Evolutionary conservation across 441 rosid genomes (phyloP).

Genomic region (Adansonia gregorii): DNA sequence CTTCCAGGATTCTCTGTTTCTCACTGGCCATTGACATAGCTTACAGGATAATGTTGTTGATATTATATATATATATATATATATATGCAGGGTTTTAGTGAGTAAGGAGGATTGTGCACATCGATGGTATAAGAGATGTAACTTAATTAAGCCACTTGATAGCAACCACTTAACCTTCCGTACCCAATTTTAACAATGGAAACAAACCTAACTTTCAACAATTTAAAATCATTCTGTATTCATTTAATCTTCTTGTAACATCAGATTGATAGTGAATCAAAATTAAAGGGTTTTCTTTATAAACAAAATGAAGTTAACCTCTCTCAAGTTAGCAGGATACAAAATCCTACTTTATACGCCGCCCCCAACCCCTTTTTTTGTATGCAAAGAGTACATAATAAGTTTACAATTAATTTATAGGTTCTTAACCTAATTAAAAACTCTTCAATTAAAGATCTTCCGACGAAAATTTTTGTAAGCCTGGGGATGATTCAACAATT

Average conservation of each 20-base stretch:
- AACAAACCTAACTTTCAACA: conserved; percentile 17
- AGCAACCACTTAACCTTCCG: conserved; percentile 18
- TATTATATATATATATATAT: too few species aligned
- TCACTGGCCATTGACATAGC: too few species aligned
- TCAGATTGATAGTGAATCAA: neutral
- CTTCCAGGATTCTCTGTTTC: too few species aligned
- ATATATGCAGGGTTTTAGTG: neutral
- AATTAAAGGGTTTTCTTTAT: neutral
- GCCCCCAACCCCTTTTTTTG: neutral
- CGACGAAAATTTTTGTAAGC: neutral
- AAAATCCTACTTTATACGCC: neutral
- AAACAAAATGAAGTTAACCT: neutral
- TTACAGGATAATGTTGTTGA: too few species aligned
- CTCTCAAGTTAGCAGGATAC: neutral
- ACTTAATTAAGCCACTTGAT: conserved; percentile 17
- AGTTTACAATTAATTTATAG: neutral
- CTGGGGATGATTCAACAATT: neutral
- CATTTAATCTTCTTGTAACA: neutral
- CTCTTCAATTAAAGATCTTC: neutral
- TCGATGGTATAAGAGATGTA: neutral
- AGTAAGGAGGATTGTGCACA: neutral
- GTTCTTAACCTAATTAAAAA: neutral
- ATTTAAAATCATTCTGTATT: neutral
- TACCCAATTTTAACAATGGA: conserved; percentile 10
- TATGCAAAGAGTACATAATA: neutral